A percentile compares a stretch with the other conserved stretches of the same genome.
phyloP scores from a whole-genome alignment of 1,284 basidiomycete genomes.

The Rhodotorula mucilaginosa region DNA sequence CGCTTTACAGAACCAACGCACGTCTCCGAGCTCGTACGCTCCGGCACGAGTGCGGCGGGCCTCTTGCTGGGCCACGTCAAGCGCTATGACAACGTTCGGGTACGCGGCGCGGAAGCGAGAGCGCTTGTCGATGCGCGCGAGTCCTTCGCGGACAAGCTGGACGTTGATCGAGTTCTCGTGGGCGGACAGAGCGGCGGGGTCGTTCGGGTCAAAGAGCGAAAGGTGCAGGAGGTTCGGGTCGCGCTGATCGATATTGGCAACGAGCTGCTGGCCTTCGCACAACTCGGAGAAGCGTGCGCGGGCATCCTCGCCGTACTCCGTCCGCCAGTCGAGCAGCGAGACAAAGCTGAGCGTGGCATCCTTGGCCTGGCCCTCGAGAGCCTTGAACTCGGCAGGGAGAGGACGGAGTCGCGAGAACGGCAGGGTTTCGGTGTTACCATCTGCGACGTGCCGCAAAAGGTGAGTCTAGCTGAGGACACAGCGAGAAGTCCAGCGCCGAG shows the following conservation, averaged over 20 bases:
- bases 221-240: conserved; percentile 53
- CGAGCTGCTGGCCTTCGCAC: conserved; percentile 80
- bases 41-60: conserved; percentile 34
- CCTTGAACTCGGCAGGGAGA: conserved; percentile 44
- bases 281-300: conserved; percentile 77
- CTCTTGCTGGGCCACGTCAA: conserved; percentile 41
- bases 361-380: conserved; percentile 45
- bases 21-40: conserved; percentile 38
- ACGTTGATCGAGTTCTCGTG: conserved; percentile 40
- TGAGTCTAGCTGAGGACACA: neutral
- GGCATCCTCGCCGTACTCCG: conserved; percentile 70
- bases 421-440: conserved; percentile 46
- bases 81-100: conserved; percentile 38
- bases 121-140: conserved; percentile 39
- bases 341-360: conserved; percentile 46
- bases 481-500: neutral
- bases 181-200: conserved; percentile 24
- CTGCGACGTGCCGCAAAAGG: conserved; percentile 1
- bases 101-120: conserved; percentile 41
- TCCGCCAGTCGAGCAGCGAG: conserved; percentile 44
- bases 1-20: neutral
- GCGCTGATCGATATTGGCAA: conserved; percentile 82
- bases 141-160: conserved; percentile 40
- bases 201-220: conserved; percentile 42
- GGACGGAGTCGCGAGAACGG: conserved; percentile 44